phyloP scores from a whole-genome alignment of 176 grass and related monocot genomes.

The Pontederia crassipes region DNA sequence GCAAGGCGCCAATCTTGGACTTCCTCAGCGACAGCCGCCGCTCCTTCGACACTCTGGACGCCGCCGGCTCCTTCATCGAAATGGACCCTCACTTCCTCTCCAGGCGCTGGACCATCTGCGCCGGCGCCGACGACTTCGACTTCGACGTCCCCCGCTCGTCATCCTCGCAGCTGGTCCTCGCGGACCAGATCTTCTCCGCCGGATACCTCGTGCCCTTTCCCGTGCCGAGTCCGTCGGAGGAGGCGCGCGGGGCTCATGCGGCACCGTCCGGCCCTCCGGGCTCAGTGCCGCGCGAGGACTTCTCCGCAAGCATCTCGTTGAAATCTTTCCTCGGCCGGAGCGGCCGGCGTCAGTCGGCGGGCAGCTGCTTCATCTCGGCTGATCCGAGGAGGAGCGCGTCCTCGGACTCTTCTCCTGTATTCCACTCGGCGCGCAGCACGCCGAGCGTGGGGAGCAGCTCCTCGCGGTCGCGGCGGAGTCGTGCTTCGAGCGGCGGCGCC shows the following conservation, averaged over 20 bases:
- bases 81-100: constrained; percentile 78
- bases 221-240: background rate
- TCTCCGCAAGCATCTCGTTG: too few species aligned
- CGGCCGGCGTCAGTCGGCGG: too few species aligned
- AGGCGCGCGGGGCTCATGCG: background rate
- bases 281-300: background rate
- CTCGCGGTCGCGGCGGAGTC: background rate
- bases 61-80: constrained; percentile 53
- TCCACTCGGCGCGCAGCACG: constrained; percentile 73
- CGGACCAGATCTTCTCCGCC: constrained; percentile 41
- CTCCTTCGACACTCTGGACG: constrained; percentile 8
- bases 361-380: background rate
- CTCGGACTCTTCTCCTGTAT: constrained; percentile 38
- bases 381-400: constrained; percentile 8
- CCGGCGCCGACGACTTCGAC: constrained; percentile 6
- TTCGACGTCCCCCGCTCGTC: constrained; percentile 21
- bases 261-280: background rate
- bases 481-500: background rate
- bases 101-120: constrained; percentile 51
- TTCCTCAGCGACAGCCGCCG: constrained; percentile 36
- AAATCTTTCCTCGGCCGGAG: too few species aligned
- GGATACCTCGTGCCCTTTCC: constrained; percentile 21
- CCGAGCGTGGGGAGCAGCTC: constrained; percentile 13
- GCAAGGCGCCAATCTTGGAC: constrained; percentile 17
- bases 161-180: constrained; percentile 21